Base-by-base conservation (phyloP, 768 basidiomycete species). In the Phaeotremella fagi region DNA sequence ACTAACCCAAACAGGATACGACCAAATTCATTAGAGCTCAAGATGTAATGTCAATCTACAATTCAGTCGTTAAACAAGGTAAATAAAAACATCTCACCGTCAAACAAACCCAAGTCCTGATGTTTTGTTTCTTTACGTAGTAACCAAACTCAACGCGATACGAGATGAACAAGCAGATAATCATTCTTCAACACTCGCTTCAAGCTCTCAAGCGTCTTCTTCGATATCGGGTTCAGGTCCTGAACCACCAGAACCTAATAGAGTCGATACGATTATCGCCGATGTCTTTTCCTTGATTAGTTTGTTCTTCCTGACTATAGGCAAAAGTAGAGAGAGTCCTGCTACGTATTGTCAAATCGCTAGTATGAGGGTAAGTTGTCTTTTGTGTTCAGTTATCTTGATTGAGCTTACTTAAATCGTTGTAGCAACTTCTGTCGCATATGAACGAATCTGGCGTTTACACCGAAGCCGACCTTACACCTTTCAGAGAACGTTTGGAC, bases 281-380 rank as follows among this genome's bases (percentile, higher is more conserved):
- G 95, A 99, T 76, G 94, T 98, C 31, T 98, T 98, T 78, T 85
- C 83, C 68, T 81, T 99, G 45, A 82, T 99, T 38, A 94, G 90
- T 14, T 82, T 99, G 60, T 97, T 95, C 81, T 99, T 91, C 79
- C 84, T 99, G 64, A 95, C 92, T 31, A 91, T 99, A 57, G 95
- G 95, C 37, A 92, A 91, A 78, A 91, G 89, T 35, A 83, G 85
- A 61, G 92, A 97, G 74, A 85, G 86, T 9, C 92, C 94, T 0
- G 94, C 92, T 23, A 90, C 87, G 0, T 99, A 95, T 75, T 90
- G 88, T 59, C 95, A 98, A 68, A 84, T 98, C 59, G 90, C 90
- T 33, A 90, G 86, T 55, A 95, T 99, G 86, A 79, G 87, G 76
- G 91, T 97, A 68, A 81, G 90, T 85, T 33, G 31, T 33, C 31